Base-by-base conservation (phyloP, 495 filamentous ascomycete species). In the Lentithecium fluviatile region DNA sequence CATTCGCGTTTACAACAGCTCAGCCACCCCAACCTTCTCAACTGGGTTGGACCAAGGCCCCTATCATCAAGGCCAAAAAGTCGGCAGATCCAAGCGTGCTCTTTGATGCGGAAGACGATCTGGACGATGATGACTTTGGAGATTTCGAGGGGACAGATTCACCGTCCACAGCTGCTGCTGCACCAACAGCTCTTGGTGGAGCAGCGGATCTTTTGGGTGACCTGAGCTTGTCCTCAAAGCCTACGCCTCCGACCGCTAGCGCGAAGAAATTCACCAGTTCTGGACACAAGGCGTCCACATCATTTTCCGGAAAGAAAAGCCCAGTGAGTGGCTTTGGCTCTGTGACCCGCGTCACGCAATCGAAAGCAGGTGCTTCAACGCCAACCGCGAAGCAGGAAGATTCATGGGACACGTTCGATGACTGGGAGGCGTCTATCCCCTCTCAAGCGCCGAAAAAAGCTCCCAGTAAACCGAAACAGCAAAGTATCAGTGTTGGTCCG, bases 101-200 rank as follows among this genome's bases (percentile, higher is more conserved):
- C 2, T 76, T 76, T 58, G 74, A 76, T 65, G 73, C 67, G 1
- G 70, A 73, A 40, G 63, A 70, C 42, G 56, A 65, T 20, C 21
- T 20, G 23, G 52, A 60, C 1, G 69, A 73, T 15, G 70, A 68
- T 42, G 71, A 71, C 17, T 73, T 73, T 64, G 70, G 70, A 0
- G 69, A 71, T 21, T 73, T 73, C 55, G 58, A 65, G 38, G 67
- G 48, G 6, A 21, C 52, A n/a, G 47, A 52, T 23, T 13, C 25
- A 25, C 52, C 26, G 29, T n/a, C 45, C 45, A 45, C 32, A 32
- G 2, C 47, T 46, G 45, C 43, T 25, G 19, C 29, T 32, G 24
- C 51, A 6, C 45, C 55, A 25, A 24, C 34, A 54, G 26, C 21
- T 13, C 37, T 52, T 19, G 24, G 46, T 12, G 49, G 49, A 15